These are phyloP conservation scores for Pyrenophora tritici-repentis DNA, from an alignment of 2,329 filamentous ascomycete species.

Conservation along the genomic window DNA sequence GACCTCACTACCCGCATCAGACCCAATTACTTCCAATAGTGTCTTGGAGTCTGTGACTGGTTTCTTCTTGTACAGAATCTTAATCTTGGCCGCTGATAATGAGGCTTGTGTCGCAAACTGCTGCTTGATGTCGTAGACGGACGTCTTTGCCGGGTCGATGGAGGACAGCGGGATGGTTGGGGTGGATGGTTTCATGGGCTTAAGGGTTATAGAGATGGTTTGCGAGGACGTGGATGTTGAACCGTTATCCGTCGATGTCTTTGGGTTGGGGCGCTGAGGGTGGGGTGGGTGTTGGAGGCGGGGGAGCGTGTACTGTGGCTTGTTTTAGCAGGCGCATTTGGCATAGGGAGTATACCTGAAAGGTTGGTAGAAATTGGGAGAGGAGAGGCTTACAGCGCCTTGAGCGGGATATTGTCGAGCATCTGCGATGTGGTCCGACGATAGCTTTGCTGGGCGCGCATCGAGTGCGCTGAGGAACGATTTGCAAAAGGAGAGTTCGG, in stretches of 20 bases:
- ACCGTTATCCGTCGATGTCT: slow-evolving; percentile 53
- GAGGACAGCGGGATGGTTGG: slow-evolving; percentile 67
- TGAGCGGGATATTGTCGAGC: slow-evolving; percentile 76
- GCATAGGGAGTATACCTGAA: slow-evolving; percentile 1
- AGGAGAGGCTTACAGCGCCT: slow-evolving; percentile 66
- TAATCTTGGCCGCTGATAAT: slow-evolving; percentile 71
- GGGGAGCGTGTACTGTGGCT: slow-evolving; percentile 70
- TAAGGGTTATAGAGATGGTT: slow-evolving; percentile 65
- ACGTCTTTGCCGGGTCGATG: slow-evolving; percentile 68
- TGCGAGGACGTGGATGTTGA: slow-evolving; percentile 33
- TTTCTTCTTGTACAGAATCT: slow-evolving; percentile 85
- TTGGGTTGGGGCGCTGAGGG: slow-evolving; percentile 53
- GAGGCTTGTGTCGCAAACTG: slow-evolving; percentile 67
- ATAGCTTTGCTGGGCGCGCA: slow-evolving; percentile 76
- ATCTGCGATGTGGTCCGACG: slow-evolving; percentile 89
- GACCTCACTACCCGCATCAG: slow-evolving; percentile 59
- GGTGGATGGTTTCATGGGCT: slow-evolving; percentile 70
- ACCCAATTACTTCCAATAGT: slow-evolving; percentile 70
- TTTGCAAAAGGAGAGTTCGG: slow-evolving; percentile 82
- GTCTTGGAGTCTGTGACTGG: slow-evolving; percentile 79
- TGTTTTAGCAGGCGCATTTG: too few relatives aligned
- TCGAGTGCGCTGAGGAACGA: slow-evolving; percentile 81
- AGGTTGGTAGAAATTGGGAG: slow-evolving; percentile 28
- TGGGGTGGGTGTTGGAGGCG: slow-evolving; percentile 62
- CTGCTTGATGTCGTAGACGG: slow-evolving; percentile 77